These are phyloP conservation scores for Porphyrellus cyaneotinctus DNA, from an alignment of 768 basidiomycete species.

Conservation along the genomic window DNA sequence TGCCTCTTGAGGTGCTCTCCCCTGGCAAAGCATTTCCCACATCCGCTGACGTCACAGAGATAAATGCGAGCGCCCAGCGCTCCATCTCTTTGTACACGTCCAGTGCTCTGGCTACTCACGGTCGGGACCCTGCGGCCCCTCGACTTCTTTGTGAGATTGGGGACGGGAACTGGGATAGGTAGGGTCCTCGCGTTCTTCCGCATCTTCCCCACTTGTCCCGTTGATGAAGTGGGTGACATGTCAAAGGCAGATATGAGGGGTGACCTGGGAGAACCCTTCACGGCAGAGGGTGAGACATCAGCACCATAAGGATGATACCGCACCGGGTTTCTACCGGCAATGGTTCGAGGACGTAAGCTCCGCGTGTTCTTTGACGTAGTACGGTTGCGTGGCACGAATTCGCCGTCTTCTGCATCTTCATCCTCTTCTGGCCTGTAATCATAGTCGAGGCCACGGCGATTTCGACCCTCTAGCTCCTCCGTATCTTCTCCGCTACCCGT, in stretches of 20 bases:
- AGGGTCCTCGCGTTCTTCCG: conserved; percentile 39
- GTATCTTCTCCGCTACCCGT: conserved; percentile 24
- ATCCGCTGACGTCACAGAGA: conserved; percentile 74
- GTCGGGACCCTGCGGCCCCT: conserved; percentile 66
- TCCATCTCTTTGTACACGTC: conserved; percentile 33
- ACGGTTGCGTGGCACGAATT: conserved; percentile 30
- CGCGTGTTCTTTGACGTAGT: conserved; percentile 37
- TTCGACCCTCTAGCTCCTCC: conserved; percentile 24
- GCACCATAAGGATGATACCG: conserved; percentile 33
- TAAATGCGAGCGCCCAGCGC: conserved; percentile 51
- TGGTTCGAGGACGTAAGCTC: conserved; percentile 35
- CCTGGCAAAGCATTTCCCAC: conserved; percentile 84
- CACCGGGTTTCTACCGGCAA: conserved; percentile 30
- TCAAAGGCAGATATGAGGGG: conserved; percentile 28
- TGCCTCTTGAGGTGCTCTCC: conserved; percentile 91
- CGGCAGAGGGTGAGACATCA: conserved; percentile 28
- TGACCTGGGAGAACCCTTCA: conserved; percentile 30
- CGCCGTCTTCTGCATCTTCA: conserved; percentile 32
- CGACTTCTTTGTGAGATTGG: conserved; percentile 67
- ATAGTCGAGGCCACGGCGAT: conserved; percentile 24
- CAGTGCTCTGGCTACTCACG: conserved; percentile 31
- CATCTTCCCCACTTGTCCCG: conserved; percentile 24
- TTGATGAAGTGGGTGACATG: conserved; percentile 25
- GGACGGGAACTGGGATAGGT: conserved; percentile 58
- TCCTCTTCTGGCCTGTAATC: conserved; percentile 31